A percentile compares a stretch with the other conserved stretches of the same genome.
These are phyloP conservation scores for Colletotrichum lupini DNA, from an alignment of 2,329 filamentous ascomycete genomes.

Conservation along the genomic window DNA sequence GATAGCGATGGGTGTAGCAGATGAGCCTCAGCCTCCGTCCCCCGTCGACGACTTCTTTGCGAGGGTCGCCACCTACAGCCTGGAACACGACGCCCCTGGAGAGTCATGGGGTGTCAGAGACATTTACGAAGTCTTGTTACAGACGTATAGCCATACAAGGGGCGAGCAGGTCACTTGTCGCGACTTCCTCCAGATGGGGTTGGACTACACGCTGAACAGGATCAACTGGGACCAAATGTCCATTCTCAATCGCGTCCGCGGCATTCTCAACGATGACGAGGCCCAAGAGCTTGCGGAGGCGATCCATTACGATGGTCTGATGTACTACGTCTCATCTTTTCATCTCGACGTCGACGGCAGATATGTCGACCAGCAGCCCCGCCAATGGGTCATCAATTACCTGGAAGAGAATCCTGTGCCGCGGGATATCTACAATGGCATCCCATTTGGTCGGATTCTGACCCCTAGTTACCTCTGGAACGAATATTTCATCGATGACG, in stretches of 20 bases:
- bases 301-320: background rate
- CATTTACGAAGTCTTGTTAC: background rate
- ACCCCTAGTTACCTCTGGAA: background rate
- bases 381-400: background rate
- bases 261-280: background rate
- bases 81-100: background rate
- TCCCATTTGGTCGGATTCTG: background rate
- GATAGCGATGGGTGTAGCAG: background rate
- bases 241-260: background rate
- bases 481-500: background rate
- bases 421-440: background rate
- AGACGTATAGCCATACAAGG: background rate
- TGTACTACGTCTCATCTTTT: background rate
- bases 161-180: background rate
- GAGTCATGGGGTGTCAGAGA: background rate
- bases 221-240: background rate
- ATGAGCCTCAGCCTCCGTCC: background rate
- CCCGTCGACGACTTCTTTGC: background rate
- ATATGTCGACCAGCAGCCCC: background rate
- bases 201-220: background rate
- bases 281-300: background rate
- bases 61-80: background rate
- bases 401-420: background rate
- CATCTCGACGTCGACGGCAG: background rate
- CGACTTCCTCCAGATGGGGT: background rate